Percentiles rank a stretch among this genome's conserved stretches.
Conservation (phyloP, 2,329 filamentous ascomycete genomes). For the Ophiocordyceps robertsii region DNA sequence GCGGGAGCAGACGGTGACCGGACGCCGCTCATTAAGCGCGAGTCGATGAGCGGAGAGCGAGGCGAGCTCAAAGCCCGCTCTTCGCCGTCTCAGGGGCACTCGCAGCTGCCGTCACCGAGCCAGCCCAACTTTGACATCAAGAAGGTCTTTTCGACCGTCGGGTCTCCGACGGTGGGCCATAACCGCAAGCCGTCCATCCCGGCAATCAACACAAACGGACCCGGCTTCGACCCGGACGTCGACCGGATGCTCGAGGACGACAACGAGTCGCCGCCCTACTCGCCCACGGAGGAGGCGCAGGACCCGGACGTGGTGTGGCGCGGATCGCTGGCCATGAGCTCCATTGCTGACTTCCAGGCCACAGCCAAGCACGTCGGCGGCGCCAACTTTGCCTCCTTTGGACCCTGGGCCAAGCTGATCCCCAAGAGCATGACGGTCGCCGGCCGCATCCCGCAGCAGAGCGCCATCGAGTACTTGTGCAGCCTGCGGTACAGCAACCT, state of each 20-base stretch:
- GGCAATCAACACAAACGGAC: constrained; percentile 32
- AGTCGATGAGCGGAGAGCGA: constrained; percentile 15
- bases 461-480: constrained; percentile 84
- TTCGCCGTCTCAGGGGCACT: constrained; percentile 28
- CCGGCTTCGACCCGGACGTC: constrained; percentile 73
- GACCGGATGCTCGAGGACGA: constrained; percentile 78
- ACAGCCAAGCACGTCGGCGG: constrained; percentile 77
- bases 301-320: constrained; percentile 68
- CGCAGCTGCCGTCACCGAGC: constrained; percentile 36
- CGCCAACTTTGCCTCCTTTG: constrained; percentile 54
- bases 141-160: constrained; percentile 72
- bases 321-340: constrained; percentile 63
- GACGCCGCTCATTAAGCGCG: constrained; percentile 19
- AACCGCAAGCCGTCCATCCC: constrained; percentile 35
- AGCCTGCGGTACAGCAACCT: constrained; percentile 68
- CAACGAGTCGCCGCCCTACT: constrained; percentile 70
- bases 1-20: constrained; percentile 3
- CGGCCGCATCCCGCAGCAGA: constrained; percentile 67
- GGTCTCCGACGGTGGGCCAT: constrained; percentile 49
- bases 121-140: constrained; percentile 65
- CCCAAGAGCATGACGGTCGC: constrained; percentile 57
- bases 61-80: constrained; percentile 13
- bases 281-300: constrained; percentile 55
- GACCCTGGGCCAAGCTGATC: constrained; percentile 62
- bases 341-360: constrained; percentile 60